Evolutionary conservation across 768 basidiomycete genomes (phyloP), one percentile per base, ranked within the genome.

Genomic region (Mycena latifolia): DNA sequence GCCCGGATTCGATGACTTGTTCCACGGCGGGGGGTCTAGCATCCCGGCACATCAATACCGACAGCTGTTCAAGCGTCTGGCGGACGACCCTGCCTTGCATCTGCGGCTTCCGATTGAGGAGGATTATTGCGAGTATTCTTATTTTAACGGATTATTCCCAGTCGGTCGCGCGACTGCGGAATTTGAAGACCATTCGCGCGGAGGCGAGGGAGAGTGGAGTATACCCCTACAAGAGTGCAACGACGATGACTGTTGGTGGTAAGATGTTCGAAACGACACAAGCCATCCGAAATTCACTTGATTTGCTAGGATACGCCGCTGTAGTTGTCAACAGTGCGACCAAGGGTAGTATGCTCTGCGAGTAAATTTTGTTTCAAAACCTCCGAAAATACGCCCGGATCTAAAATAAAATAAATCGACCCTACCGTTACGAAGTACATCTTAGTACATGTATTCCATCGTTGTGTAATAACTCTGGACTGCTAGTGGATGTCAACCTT

Each of bases 401-500:
- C 18, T n/a, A n/a, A n/a, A n/a, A n/a, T 51, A 51, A 15, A 51
- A 31, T 51, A 33, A 51, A n/a, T 33, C 18, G 29, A 51, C 47
- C 27, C 37, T 37, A 8, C 31, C 11, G 31, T 25, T 25, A 14
- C 10, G n/a, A 47, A 25, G n/a, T 14, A 25, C n/a, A 27, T 47
- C n/a, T 33, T 6, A 33, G 31, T 5, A 33, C 24, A 27, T 8
- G 10, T n/a, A n/a, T 28, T 28, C 24, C 24, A 29, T 50, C 17
- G 28, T 20, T 20, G 27, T 31, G 3, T 17, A 12, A 47, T 45
- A 20, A 48, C 18, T 29, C 15, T 20, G 7, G 6, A n/a, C 6
- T 22, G 29, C 50, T 65, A 65, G 37, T 69, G 31, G 55, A 69
- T 69, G 12, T 45, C 74, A 57, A 92, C 88, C 76, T 93, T 92